Evolutionary conservation across 2,329 filamentous ascomycete genomes (phyloP), one percentile per base, ranked within the genome.

Genomic region (Ampelomyces quisqualis): DNA sequence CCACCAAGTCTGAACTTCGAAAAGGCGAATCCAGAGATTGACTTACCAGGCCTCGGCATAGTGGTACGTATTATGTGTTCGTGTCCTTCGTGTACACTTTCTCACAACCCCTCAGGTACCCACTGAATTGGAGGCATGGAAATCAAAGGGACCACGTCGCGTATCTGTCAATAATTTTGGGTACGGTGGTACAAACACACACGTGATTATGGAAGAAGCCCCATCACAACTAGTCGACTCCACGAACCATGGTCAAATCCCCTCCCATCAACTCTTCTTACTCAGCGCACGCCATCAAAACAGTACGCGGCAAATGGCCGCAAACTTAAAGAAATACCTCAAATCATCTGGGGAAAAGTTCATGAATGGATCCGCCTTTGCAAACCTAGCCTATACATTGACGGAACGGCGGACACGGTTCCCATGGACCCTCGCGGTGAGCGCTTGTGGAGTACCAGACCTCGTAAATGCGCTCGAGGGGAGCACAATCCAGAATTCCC

Each of bases 311-410:
- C 23, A 26, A 26, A n/a, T n/a, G 8, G 23, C 13, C 23, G 10
- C 23, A 4, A n/a, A 26, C 23, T n/a, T 26, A 9, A 26, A 26
- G 23, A 4, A 4, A 26, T 26, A 26, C 9, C 23, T 26, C 9
- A n/a, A 26, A 26, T 11, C 10, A n/a, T n/a, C 10, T 26, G 13
- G 23, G 23, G 10, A 9, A 26, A 11, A 11, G 23, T 9, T 4
- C 4, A 9, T 4, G 4, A 4, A 26, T 11, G 23, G 9, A 26
- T 26, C 23, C 9, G 23, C 10, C 23, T 26, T 26, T n/a, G 23
- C 23, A 9, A 28, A 13, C 15, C 22, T 36, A 14, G 34, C 34
- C 11, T 36, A 36, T 15, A 36, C 34, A 3, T 23, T 36, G 10
- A 14, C 34, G 2, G 15, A 36, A 10, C 18, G 34, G 20, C 22